Conservation (phyloP, 768 basidiomycete species). For the Russula olivacea region DNA sequence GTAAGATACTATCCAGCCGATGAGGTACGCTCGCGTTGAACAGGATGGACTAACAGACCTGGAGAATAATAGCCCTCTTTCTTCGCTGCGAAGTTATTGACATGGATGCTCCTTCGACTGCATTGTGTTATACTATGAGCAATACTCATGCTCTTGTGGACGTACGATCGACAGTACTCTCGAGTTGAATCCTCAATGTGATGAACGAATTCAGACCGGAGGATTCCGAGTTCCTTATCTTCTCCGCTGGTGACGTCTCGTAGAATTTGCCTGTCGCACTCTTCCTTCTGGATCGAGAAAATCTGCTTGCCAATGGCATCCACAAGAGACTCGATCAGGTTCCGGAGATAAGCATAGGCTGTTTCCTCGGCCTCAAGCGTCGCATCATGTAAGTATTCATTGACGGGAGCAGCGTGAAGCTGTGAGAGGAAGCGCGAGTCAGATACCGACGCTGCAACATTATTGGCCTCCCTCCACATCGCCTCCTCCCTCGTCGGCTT, state of each 20-base stretch:
- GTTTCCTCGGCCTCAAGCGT: not conserved
- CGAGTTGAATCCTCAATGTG: constrained; percentile 5
- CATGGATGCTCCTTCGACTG: constrained; percentile 2
- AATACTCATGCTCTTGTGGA: not conserved
- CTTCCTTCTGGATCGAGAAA: constrained; percentile 10
- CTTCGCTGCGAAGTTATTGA: constrained; percentile 6
- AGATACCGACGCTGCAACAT: not conserved
- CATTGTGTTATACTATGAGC: not conserved
- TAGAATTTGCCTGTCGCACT: constrained; percentile 6
- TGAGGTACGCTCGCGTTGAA: not conserved
- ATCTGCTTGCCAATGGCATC: constrained; percentile 1
- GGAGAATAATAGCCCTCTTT: constrained; percentile 3
- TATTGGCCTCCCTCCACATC: constrained; percentile 2
- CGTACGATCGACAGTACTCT: constrained; percentile 14
- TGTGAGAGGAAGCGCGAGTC: constrained; percentile 19
- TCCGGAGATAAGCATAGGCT: constrained; percentile 10
- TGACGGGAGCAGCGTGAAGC: not conserved
- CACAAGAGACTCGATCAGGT: constrained; percentile 1
- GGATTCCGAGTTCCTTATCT: not conserved
- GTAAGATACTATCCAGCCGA: constrained; percentile 3
- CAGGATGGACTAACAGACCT: not conserved
- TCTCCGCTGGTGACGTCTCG: constrained; percentile 2
- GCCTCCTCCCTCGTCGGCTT: not conserved
- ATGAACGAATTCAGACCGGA: constrained; percentile 8
- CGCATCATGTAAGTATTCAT: not conserved